Evolutionary conservation across 768 basidiomycete species (phyloP), one percentile per base, ranked within the genome.

Genomic region (Xerocomellus dryophilus): DNA sequence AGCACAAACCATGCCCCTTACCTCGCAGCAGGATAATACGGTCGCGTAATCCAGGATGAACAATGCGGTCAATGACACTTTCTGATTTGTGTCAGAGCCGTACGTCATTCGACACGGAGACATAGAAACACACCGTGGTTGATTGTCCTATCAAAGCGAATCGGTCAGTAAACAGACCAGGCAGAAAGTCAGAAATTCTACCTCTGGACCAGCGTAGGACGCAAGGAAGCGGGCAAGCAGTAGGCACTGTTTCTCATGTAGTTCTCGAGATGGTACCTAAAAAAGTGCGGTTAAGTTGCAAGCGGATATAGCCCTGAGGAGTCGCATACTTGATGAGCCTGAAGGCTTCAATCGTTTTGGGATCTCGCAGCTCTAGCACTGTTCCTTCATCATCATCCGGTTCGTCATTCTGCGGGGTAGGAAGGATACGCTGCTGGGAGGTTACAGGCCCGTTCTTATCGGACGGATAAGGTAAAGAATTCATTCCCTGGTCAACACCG

Each of bases 211-310:
- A 88, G 72, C 5, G 93, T 93, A 2, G 93, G 93, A 6, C 90
- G 82, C 43, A 98, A 74, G 12, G 92, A 94, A 2, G 90, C 83
- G 1, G 95, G 95, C 7, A 98, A 76, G 64, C 88, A 90, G 66
- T 98, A 98, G 11, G 82, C 80, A 39, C 85, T 85, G 62, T 95
- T 95, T 56, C 88, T 78, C 66, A 85, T 87, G 68, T 84, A 93
- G 62, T 96, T 96, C 61, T 93, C 89, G 45, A 98, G 77, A 66
- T 98, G 95, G 70, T 96, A 95, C 55, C 91, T 92, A 47, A 10
- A 42, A 35, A 25, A 41, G 23, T 29, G 29, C 41, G 41, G 9
- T 42, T 58, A 18, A 59, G 40, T 43, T 39, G 25, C 35, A 50
- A 44, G 35, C 10, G 7, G n/a, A 36, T n/a, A 38, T 15, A 21